phyloP scores from a whole-genome alignment of 1,284 basidiomycete genomes.

The Fomitopsis betulina region DNA sequence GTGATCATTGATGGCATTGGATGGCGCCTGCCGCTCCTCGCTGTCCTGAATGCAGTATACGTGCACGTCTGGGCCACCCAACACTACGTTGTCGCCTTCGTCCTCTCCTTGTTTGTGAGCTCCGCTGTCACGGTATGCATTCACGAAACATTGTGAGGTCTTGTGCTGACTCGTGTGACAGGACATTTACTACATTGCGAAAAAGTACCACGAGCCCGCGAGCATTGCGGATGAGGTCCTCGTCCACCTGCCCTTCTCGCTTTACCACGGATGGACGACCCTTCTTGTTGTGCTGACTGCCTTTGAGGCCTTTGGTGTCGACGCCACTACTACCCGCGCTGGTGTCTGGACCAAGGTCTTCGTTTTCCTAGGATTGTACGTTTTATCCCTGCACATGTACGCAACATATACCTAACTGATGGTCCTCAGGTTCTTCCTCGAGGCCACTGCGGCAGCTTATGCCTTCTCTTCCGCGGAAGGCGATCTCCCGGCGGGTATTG shows the following conservation, averaged over 20 bases:
- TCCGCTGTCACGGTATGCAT: constrained; percentile 64
- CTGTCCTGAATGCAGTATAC: constrained; percentile 81
- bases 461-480: constrained; percentile 88
- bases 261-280: constrained; percentile 94
- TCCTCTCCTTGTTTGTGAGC: constrained; percentile 83
- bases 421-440: constrained; percentile 77
- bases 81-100: constrained; percentile 78
- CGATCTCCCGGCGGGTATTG: constrained; percentile 85
- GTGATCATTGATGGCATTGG: constrained; percentile 82
- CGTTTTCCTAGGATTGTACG: constrained; percentile 83
- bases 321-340: constrained; percentile 59
- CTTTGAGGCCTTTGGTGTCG: constrained; percentile 89
- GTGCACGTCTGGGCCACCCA: constrained; percentile 73
- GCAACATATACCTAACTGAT: not conserved
- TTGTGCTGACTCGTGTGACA: constrained; percentile 23
- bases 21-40: constrained; percentile 88
- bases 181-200: constrained; percentile 92
- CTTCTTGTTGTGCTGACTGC: constrained; percentile 85
- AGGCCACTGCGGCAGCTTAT: constrained; percentile 88
- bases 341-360: constrained; percentile 92
- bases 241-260: constrained; percentile 84
- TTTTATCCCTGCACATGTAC: not conserved
- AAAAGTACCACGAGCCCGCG: constrained; percentile 74
- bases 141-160: not conserved
- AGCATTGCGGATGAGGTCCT: constrained; percentile 72